These are phyloP conservation scores for Porcisia hertigi DNA, from an alignment of 208 protist species.

Conservation along the genomic window DNA sequence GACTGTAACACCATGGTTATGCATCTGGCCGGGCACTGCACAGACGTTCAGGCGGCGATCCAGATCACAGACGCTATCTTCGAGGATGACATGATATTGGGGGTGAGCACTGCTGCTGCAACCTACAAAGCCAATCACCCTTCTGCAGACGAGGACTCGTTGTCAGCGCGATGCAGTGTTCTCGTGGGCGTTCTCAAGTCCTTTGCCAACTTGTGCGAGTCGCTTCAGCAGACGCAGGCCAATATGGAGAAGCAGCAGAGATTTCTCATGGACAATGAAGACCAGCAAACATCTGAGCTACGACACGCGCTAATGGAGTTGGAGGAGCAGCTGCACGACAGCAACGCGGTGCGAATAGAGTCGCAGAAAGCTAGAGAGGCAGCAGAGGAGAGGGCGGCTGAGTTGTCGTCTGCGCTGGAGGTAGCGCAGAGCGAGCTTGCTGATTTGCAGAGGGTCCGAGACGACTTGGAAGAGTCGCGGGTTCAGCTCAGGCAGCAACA, in stretches of 20 bases:
- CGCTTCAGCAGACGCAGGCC: constrained; percentile 16
- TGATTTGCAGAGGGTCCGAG: constrained; percentile 7
- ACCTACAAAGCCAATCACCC: not conserved
- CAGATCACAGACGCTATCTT: constrained; percentile 27
- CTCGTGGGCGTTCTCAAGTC: constrained; percentile 31
- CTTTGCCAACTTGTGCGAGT: constrained; percentile 25
- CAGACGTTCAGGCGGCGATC: constrained; percentile 40
- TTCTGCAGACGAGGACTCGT: constrained; percentile 1
- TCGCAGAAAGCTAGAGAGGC: constrained; percentile 4
- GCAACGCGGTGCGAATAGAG: constrained; percentile 2
- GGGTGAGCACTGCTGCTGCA: constrained; percentile 2
- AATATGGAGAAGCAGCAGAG: constrained; percentile 36
- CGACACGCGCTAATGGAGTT: constrained; percentile 18
- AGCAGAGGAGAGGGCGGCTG: not conserved
- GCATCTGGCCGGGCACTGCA: constrained; percentile 36
- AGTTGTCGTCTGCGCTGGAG: constrained; percentile 8
- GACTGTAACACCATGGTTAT: constrained; percentile 29
- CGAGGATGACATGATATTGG: constrained; percentile 12
- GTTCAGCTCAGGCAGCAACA: constrained; percentile 15
- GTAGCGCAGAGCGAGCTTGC: not conserved
- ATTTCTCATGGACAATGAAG: constrained; percentile 40
- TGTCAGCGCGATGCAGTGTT: constrained; percentile 22
- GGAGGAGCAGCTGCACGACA: constrained; percentile 22
- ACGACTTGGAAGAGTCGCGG: constrained; percentile 3
- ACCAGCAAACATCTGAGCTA: constrained; percentile 33